These are phyloP conservation scores for Diaporthe nobilis DNA, from an alignment of 2,329 filamentous ascomycete genomes.

Conservation along the genomic window DNA sequence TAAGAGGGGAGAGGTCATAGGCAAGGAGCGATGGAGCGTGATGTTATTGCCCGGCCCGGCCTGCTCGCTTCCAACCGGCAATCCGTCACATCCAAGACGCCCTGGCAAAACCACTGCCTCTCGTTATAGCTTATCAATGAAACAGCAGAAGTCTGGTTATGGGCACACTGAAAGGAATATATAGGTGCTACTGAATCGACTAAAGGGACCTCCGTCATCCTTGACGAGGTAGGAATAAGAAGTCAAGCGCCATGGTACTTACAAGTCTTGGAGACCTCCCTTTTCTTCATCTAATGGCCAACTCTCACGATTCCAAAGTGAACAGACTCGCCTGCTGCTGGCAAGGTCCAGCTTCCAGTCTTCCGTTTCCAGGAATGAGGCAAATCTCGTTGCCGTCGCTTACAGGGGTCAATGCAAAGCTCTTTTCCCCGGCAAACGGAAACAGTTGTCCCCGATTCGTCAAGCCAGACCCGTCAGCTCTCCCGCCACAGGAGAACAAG, in stretches of 20 bases:
- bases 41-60: not conserved
- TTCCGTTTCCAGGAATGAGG: conserved; percentile 54
- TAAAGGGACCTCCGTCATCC: not conserved
- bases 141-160: not conserved
- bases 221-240: conserved; percentile 1
- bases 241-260: conserved; percentile 3
- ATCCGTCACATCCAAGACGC: too few species aligned
- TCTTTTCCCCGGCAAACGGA: conserved; percentile 58
- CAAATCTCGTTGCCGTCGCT: conserved; percentile 61
- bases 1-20: not conserved
- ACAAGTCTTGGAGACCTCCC: not conserved
- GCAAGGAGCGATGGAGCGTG: too few species aligned
- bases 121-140: not conserved
- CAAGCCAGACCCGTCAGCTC: conserved; percentile 31
- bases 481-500: conserved; percentile 67
- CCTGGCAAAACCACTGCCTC: not conserved
- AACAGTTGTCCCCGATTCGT: conserved; percentile 52
- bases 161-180: conserved; percentile 2
- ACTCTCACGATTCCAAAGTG: conserved; percentile 44
- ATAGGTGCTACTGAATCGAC: conserved; percentile 21
- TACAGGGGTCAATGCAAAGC: conserved; percentile 60
- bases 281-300: not conserved
- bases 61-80: not conserved
- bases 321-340: conserved; percentile 51
- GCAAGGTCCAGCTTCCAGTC: conserved; percentile 50